Conservation (phyloP, 805 yeast species). For the Scheffersomyces coipomensis region DNA sequence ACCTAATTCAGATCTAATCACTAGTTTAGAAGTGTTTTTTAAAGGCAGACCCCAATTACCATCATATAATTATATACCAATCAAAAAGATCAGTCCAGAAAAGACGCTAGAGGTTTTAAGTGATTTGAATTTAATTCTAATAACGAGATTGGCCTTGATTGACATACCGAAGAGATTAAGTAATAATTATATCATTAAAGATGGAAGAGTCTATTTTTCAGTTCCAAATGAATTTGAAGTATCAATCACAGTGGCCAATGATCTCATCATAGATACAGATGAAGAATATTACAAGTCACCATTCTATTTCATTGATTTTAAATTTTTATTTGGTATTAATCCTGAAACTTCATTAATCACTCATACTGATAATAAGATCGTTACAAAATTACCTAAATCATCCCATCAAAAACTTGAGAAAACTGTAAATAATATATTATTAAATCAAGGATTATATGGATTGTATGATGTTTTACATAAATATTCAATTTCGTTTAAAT, state of each 20-base stretch:
- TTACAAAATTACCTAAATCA: constrained; percentile 28
- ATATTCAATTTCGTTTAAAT: constrained; percentile 63
- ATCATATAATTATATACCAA: constrained; percentile 55
- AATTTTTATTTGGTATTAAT: constrained; percentile 54
- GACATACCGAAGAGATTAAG: constrained; percentile 64
- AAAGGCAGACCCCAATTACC: constrained; percentile 76
- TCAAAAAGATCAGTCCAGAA: constrained; percentile 48
- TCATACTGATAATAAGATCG: constrained; percentile 21
- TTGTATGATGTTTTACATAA: constrained; percentile 56
- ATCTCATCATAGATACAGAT: constrained; percentile 45
- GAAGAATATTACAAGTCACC: constrained; percentile 52
- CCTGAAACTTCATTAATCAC: constrained; percentile 33
- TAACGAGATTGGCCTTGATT: constrained; percentile 71
- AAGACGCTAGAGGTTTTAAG: constrained; percentile 59
- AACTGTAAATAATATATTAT: constrained; percentile 52
- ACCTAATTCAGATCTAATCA: constrained; percentile 86
- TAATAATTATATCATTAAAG: constrained; percentile 55
- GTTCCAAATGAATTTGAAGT: constrained; percentile 63
- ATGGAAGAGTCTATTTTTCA: constrained; percentile 73
- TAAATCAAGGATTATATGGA: constrained; percentile 46
- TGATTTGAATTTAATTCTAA: constrained; percentile 69
- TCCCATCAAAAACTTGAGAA: constrained; percentile 48
- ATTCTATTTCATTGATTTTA: constrained; percentile 75
- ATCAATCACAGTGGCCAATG: constrained; percentile 68
- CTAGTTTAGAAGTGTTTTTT: constrained; percentile 82